Percentiles rank a stretch among this genome's conserved stretches.
phyloP scores from a whole-genome alignment of 805 yeast genomes.

The Kodamaea hsintzibuensis region DNA sequence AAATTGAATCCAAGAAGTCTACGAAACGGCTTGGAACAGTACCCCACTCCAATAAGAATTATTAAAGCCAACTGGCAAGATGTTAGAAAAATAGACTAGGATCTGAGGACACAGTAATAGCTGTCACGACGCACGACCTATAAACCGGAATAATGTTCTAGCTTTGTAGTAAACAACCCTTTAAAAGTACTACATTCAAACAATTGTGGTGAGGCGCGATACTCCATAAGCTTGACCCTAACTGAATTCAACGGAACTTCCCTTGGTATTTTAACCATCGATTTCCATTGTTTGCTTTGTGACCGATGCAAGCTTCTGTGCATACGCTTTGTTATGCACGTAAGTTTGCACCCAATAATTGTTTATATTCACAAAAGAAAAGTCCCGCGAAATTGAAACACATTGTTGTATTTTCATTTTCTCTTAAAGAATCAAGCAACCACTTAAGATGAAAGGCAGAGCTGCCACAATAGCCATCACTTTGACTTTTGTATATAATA shows the following conservation, averaged over 20 bases:
- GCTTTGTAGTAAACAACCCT: not conserved
- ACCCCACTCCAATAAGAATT: too few species aligned
- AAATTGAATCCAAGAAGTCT: not conserved
- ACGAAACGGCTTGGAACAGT: too few species aligned
- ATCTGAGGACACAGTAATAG: too few species aligned
- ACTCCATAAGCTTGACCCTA: not conserved
- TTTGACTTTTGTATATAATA: not conserved
- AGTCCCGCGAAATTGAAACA: not conserved
- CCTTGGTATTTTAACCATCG: not conserved
- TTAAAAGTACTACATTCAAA: not conserved
- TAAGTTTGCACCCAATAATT: not conserved
- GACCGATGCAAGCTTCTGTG: not conserved
- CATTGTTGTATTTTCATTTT: not conserved
- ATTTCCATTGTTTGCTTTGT: not conserved
- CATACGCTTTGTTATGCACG: not conserved
- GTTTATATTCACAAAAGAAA: not conserved
- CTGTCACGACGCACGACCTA: too few species aligned
- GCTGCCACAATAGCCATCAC: not conserved
- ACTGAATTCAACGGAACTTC: not conserved
- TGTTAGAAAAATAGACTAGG: too few species aligned
- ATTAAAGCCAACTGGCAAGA: too few species aligned
- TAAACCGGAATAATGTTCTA: too few species aligned
- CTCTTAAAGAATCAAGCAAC: not conserved
- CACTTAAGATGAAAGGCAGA: not conserved
- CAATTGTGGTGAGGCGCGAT: not conserved